Evolutionary conservation across 2,329 filamentous ascomycete species (phyloP), one percentile per base, ranked within the genome.

Genomic region (Conoideocrella luteorostrata): DNA sequence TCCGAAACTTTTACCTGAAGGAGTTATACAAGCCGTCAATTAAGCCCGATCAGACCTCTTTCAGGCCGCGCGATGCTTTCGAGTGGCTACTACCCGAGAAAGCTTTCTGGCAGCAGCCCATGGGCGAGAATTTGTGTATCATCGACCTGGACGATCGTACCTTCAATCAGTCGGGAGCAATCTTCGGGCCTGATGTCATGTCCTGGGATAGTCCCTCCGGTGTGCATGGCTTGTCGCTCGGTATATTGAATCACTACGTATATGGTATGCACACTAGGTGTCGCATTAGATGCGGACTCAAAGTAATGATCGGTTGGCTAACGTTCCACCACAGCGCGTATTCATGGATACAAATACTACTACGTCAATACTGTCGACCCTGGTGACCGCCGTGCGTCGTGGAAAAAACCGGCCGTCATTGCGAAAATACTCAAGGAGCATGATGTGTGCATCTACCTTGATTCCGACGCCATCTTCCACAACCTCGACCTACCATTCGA

Each of bases 341-440:
- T 71, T 43, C 68, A 71, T 50, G 67, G 67, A 39, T 71, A 71
- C 61, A 66, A 66, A 52, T 71, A 71, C 60, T 69, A 69, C 56
- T 70, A 67, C 45, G 49, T 71, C 47, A 59, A 64, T 30, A 63
- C 62, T 26, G 61, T 63, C 7, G 55, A 58, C 12, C 66, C 59
- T 44, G 46, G 53, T 36, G 68, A 70, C 46, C 66, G 68, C 20
- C 66, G 68, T 23, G 61, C 63, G n/a, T 69, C 68, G 10, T 71
- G 68, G 68, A 67, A 69, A 57, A 71, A 71, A 56, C 65, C 68
- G 21, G 48, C 62, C 36, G 58, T 70, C 50, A 63, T 70, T 46
- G 53, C 61, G 47, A 61, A 65, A 50, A 62, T 70, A n/a, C 61
- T 71, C 45, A 61, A 64, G 52, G 53, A 68, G 44, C 69, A 68